Percentiles rank a stretch among this genome's conserved stretches.
Evolutionary conservation across 306 rosid genomes (phyloP).

Genomic region (Prosopis cineraria): DNA sequence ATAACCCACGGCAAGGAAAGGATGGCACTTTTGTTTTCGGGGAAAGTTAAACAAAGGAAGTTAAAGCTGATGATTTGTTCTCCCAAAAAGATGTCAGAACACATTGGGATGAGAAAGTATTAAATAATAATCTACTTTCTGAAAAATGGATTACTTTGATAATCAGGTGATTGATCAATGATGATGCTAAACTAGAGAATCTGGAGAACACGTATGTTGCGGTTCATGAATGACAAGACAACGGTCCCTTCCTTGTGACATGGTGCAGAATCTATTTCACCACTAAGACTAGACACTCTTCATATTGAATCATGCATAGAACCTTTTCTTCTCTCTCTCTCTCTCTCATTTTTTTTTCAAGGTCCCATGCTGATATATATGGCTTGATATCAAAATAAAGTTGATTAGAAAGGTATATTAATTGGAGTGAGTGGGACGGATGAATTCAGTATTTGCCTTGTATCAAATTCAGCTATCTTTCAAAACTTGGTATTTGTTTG

Average conservation of each 20-base stretch:
- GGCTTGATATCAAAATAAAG: too few species aligned
- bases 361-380: too few species aligned
- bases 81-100: neutral
- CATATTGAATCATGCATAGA: neutral
- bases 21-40: neutral
- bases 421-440: too few species aligned
- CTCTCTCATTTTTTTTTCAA: too few species aligned
- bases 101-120: neutral
- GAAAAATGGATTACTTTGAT: neutral
- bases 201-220: neutral
- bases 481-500: too few species aligned
- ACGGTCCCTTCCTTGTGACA: neutral
- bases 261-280: neutral
- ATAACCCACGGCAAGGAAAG: constrained; percentile 8
- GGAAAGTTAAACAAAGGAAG: neutral
- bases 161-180: neutral
- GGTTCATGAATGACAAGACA: neutral
- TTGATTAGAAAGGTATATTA: too few species aligned
- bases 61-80: neutral
- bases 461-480: too few species aligned
- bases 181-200: neutral
- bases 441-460: too few species aligned
- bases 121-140: neutral
- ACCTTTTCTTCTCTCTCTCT: too few species aligned
- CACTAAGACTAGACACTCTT: neutral